Conservation (phyloP, 305 asterid species). For the Coffea humblotiana region DNA sequence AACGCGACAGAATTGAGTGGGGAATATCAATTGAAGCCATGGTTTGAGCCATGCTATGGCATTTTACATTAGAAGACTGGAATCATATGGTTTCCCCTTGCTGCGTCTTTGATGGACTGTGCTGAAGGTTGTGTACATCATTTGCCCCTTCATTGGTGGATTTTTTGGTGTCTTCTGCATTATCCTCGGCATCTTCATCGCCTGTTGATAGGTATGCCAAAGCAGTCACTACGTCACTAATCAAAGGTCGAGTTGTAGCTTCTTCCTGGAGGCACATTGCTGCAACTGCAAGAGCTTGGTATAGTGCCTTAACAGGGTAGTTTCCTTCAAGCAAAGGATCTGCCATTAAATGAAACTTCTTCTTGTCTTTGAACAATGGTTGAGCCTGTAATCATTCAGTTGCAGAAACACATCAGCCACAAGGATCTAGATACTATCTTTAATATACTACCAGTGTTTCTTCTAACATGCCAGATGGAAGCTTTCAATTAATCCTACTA, state of each 20-base stretch:
- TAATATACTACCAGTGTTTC: background rate
- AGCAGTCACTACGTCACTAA: constrained; percentile 43
- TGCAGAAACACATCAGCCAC: background rate
- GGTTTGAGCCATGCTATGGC: background rate
- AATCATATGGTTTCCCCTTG: background rate
- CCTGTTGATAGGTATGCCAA: constrained; percentile 28
- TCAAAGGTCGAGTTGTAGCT: constrained; percentile 41
- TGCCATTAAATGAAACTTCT: constrained; percentile 37
- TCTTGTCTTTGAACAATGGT: constrained; percentile 50
- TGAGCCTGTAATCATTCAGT: constrained; percentile 36
- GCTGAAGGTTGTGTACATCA: background rate
- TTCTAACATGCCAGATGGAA: background rate
- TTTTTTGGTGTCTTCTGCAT: constrained; percentile 8
- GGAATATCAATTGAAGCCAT: background rate
- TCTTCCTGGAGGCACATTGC: constrained; percentile 57
- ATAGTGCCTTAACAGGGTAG: constrained; percentile 34
- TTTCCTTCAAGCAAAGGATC: constrained; percentile 43
- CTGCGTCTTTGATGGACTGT: background rate
- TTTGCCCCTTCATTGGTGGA: background rate
- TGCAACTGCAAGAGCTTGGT: constrained; percentile 50
- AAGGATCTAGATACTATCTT: background rate
- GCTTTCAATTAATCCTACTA: background rate
- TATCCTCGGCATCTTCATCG: constrained; percentile 10
- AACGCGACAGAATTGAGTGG: background rate
- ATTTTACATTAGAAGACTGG: background rate